Evolutionary conservation across 441 rosid genomes (phyloP).

Genomic region (Brassica hybrid): DNA sequence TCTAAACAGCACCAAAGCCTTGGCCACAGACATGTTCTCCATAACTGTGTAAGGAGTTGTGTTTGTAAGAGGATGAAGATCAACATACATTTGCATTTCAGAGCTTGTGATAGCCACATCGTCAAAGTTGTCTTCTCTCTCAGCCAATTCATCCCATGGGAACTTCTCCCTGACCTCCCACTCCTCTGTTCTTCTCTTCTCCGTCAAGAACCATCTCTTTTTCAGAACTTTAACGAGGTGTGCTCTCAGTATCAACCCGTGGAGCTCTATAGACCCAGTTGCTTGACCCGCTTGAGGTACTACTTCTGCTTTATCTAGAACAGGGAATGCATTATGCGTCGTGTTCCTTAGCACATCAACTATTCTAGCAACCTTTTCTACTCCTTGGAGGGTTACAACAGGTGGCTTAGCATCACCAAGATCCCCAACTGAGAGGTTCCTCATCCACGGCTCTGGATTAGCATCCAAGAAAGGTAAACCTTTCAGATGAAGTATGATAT

Average conservation of each 20-base stretch:
- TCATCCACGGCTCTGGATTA: conserved; percentile 96
- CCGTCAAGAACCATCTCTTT: conserved; percentile 79
- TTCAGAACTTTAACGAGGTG: conserved; percentile 64
- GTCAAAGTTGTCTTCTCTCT: conserved; percentile 66
- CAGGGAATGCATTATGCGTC: conserved; percentile 73
- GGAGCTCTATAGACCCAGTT: conserved; percentile 54
- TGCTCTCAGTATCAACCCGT: conserved; percentile 78
- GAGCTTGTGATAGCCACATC: conserved; percentile 61
- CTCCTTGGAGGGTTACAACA: conserved; percentile 62
- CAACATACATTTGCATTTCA: conserved; percentile 82
- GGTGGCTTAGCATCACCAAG: conserved; percentile 76
- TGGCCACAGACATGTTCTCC: conserved; percentile 87
- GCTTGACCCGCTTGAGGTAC: conserved; percentile 48
- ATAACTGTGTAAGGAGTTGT: conserved; percentile 81
- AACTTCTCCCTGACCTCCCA: conserved; percentile 80
- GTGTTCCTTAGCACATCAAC: conserved; percentile 77
- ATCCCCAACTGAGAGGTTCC: conserved; percentile 80
- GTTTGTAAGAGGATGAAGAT: conserved; percentile 85
- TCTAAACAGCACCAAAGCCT: conserved; percentile 81
- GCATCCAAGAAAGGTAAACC: conserved; percentile 88
- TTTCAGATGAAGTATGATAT: conserved; percentile 77
- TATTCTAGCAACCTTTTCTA: conserved; percentile 70
- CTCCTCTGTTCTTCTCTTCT: conserved; percentile 76
- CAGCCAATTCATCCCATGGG: conserved; percentile 76
- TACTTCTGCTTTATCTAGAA: conserved; percentile 54